A percentile compares a stretch with the other conserved stretches of the same genome.
These are phyloP conservation scores for Perkinsus marinus DNA, from an alignment of 169 alveolate genomes.

Conservation along the genomic window DNA sequence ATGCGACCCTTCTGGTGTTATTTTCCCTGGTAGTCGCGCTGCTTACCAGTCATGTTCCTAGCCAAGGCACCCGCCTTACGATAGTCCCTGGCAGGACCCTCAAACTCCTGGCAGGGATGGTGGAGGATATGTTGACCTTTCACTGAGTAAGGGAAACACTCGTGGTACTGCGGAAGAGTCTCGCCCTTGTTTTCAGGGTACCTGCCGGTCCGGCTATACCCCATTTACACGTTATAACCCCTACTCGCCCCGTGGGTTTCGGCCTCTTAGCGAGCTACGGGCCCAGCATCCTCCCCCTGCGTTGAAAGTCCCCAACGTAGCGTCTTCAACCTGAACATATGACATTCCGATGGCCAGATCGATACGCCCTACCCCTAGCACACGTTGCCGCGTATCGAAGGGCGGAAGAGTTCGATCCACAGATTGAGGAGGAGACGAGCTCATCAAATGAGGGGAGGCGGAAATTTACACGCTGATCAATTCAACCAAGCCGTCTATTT, in stretches of 20 bases:
- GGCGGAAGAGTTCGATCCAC: neutral
- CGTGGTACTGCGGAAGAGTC: neutral
- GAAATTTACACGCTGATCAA: neutral
- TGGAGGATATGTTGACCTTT: neutral
- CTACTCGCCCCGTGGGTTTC: neutral
- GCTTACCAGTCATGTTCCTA: neutral
- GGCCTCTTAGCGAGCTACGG: neutral
- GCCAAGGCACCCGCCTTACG: neutral
- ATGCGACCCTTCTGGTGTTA: no score
- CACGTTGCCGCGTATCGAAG: neutral
- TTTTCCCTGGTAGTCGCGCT: neutral
- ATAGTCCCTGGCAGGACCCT: neutral
- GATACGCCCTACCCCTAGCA: neutral
- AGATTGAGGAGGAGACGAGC: neutral
- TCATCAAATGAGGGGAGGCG: neutral
- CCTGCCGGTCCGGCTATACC: neutral
- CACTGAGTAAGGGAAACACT: neutral
- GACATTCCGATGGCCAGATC: neutral
- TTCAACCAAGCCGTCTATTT: neutral
- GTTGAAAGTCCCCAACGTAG: neutral
- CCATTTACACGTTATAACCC: neutral
- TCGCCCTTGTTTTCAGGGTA: neutral
- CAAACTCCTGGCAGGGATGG: neutral
- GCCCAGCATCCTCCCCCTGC: neutral
- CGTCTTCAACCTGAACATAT: neutral